phyloP scores from a whole-genome alignment of 2,329 filamentous ascomycete species.

The Venturia pyrina region DNA sequence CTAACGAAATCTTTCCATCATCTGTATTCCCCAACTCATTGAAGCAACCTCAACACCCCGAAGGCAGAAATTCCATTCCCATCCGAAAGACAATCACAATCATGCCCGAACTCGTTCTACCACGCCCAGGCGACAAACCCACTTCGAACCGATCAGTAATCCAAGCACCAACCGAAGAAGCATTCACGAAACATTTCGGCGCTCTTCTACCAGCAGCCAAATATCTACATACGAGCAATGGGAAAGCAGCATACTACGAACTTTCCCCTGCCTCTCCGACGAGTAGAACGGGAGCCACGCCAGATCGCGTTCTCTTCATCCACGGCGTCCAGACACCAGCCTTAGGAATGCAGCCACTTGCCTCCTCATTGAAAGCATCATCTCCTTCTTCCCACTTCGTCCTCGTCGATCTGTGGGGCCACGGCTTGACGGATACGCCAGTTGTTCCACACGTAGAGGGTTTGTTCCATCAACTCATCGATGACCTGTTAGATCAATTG shows the following conservation, averaged over 20 bases:
- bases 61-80: too few relatives aligned
- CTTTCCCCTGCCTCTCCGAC: conserved; percentile 17
- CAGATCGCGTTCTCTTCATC: conserved; percentile 32
- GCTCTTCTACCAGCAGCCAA: conserved; percentile 28
- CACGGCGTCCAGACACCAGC: conserved; percentile 44
- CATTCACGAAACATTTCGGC: conserved; percentile 30
- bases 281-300: not conserved
- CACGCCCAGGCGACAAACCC: conserved; percentile 18
- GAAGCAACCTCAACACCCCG: too few relatives aligned
- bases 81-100: not conserved
- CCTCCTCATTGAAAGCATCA: conserved; percentile 23
- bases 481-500: conserved; percentile 30
- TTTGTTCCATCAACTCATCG: conserved; percentile 35
- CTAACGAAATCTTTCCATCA: too few relatives aligned
- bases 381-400: conserved; percentile 32
- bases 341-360: conserved; percentile 37
- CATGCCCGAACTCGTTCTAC: conserved; percentile 17
- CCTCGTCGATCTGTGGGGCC: conserved; percentile 43
- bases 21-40: too few relatives aligned
- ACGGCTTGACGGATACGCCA: conserved; percentile 42
- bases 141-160: conserved; percentile 21
- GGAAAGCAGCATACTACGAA: conserved; percentile 33
- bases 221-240: conserved; percentile 24
- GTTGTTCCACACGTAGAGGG: conserved; percentile 29
- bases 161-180: conserved; percentile 26